Evolutionary conservation across 2,329 filamentous ascomycete genomes (phyloP), one percentile per base, ranked within the genome.

Genomic region (Colletotrichum liriopes): DNA sequence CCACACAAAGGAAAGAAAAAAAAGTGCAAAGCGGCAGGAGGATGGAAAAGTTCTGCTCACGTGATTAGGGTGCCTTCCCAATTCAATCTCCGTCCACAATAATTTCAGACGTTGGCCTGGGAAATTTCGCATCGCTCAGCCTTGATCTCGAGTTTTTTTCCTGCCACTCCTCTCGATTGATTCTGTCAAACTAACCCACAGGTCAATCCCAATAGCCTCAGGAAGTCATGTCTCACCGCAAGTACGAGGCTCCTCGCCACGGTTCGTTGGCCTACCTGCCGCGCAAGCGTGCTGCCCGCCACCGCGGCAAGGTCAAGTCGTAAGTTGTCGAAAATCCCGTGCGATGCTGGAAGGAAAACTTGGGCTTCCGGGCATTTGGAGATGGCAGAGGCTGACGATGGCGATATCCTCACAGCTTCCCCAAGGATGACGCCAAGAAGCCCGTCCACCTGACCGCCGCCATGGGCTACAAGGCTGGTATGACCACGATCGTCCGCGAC

Each of bases 361-460:
- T 23, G 69, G 79, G 74, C 71, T 63, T 67, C 65, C 75, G 74
- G 61, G 63, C 55, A 71, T 72, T 63, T 70, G 54, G 74, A 78
- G 78, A 78, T 76, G 7, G 78, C 81, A 23, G 12, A 59, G 55
- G 64, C 73, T 73, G 73, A 76, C 72, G 74, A 75, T 77, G 76
- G 65, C 72, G 39, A 68, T 66, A 5, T 49, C 1, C 67, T 74
- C 69, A 80, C 83, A 97, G 94, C 88, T 99, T 99, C 93, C 96
- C 96, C 84, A 98, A 98, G 93, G 96, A 99, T 94, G 95, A 99
- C 91, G 90, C 95, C 84, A 98, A 98, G 94, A 97, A 98, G 93
- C 94, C 95, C 82, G 94, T 98, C 86, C 96, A 99, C 91, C 92
- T 99, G 82, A 99, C 96, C 77, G 96, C 96, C 83, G 88, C 94